Base-by-base conservation (phyloP, 73 alveolate genomes). In the Symbiodinium natans region DNA sequence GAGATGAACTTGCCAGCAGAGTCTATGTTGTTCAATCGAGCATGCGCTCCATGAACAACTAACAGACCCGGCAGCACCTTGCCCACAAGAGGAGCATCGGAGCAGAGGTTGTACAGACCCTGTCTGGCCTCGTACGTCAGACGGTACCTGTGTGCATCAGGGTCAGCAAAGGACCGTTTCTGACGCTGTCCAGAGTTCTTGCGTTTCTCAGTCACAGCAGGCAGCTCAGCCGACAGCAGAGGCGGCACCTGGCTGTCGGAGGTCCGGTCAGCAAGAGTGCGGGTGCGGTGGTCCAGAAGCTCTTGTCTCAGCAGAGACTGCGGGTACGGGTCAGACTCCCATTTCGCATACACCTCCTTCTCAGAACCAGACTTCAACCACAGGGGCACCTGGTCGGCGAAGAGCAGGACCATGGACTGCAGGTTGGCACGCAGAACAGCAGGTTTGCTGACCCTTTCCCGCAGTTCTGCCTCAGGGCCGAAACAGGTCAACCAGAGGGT, bases 101-200 rank as follows among this genome's bases (percentile, higher is more conserved):
- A 9, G 39, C 83, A 71, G 48, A 29, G 46, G 48, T 33, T 33
- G 52, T 31, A 36, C 31, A 77, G 48, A 1, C 52, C 86, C 46
- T 77, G 86, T 29, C 86, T n/a, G 8, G 86, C 86, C 86, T 77
- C 86, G 40, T 77, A 77, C 34, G 86, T 77, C 7, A 77, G 29
- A 36, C 86, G 36, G 46, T 77, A 77, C 29, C 86, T 1, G 27
- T n/a, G 34, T 31, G 48, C 0, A 33, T 36, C 29, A 8, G 41
- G 52, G 31, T 77, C 86, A 43, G 7, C 19, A 36, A 77, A 41
- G 40, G 86, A 11, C 46, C 86, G 0, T 34, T 11, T 77, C 40
- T 77, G 86, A 4, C 38, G 2, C 56, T 77, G 86, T 29, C 86
- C 86, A 77, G 86, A 48, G 17, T 0, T 38, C 52, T 27, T 2